These are phyloP conservation scores for Pseudogymnoascus sp. DNA, from an alignment of 2,329 filamentous ascomycete genomes.

Conservation along the genomic window DNA sequence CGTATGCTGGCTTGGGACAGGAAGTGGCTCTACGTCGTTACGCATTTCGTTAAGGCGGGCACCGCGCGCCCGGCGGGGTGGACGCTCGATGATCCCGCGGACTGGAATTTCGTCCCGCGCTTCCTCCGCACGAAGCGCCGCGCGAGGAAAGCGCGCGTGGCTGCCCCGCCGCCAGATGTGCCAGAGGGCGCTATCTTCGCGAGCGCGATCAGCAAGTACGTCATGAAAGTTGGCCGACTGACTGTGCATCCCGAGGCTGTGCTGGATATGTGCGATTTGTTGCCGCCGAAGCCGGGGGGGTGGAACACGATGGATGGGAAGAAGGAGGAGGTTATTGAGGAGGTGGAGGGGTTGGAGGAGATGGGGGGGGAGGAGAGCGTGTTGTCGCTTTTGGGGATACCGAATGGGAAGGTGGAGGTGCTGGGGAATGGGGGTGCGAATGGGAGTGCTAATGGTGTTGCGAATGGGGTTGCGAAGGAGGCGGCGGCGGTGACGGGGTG, in stretches of 20 bases:
- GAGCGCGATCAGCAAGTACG: conserved; percentile 69
- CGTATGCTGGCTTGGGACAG: conserved; percentile 66
- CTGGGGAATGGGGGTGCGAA: conserved; percentile 15
- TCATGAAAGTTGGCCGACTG: conserved; percentile 71
- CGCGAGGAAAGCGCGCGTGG: conserved; percentile 28
- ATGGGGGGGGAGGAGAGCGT: background rate
- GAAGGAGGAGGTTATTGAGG: conserved; percentile 23
- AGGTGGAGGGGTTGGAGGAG: conserved; percentile 13
- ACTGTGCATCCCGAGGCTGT: conserved; percentile 78
- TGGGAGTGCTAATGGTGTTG: conserved; percentile 2
- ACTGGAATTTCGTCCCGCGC: background rate
- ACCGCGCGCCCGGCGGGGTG: conserved; percentile 46
- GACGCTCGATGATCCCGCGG: conserved; percentile 17
- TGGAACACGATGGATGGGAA: conserved; percentile 37
- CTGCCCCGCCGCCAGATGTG: conserved; percentile 28
- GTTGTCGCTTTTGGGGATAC: conserved; percentile 2
- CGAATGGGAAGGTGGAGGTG: background rate
- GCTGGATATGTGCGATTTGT: conserved; percentile 60
- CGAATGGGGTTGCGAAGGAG: background rate
- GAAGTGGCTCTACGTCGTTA: conserved; percentile 74
- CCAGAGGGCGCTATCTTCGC: conserved; percentile 62
- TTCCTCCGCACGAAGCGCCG: conserved; percentile 30
- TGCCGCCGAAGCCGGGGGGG: conserved; percentile 65
- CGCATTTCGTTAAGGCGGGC: conserved; percentile 61
- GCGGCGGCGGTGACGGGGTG: conserved; percentile 28